Conservation (phyloP, 805 yeast genomes). For the Metschnikowia proteae region DNA sequence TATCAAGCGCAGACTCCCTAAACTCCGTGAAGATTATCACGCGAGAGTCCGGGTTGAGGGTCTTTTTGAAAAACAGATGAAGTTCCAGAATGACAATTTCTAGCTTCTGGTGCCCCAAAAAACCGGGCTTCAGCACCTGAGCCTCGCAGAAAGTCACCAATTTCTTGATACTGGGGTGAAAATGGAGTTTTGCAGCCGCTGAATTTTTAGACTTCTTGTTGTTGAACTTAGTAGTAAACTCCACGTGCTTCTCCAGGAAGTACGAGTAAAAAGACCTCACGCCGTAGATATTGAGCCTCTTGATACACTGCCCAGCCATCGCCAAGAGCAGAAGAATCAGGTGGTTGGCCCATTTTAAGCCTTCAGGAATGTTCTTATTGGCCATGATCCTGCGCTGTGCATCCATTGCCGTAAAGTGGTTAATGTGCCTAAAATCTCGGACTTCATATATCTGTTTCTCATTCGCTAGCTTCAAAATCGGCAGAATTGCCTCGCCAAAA, state of each 20-base stretch:
- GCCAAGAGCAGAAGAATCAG: slow-evolving; percentile 60
- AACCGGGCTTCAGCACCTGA: slow-evolving; percentile 33
- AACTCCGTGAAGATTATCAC: slow-evolving; percentile 86
- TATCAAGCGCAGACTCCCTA: slow-evolving; percentile 87
- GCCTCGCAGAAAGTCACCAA: slow-evolving; percentile 45
- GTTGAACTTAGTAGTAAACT: slow-evolving; percentile 55
- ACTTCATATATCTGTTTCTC: slow-evolving; percentile 59
- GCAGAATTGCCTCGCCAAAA: slow-evolving; percentile 61
- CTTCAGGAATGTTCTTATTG: slow-evolving; percentile 58
- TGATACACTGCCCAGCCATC: slow-evolving; percentile 67
- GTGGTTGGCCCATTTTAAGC: slow-evolving; percentile 68
- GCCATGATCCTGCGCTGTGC: slow-evolving; percentile 55
- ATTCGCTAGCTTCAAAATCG: slow-evolving; percentile 61
- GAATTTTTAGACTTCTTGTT: slow-evolving; percentile 60
- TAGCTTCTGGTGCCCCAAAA: slow-evolving; percentile 70
- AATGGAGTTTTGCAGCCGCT: slow-evolving; percentile 58
- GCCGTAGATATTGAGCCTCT: slow-evolving; percentile 78
- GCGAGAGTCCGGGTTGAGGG: slow-evolving; percentile 50
- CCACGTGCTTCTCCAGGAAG: slow-evolving; percentile 54
- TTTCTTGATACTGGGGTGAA: slow-evolving; percentile 43
- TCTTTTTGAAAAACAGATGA: slow-evolving; percentile 46
- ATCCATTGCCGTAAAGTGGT: slow-evolving; percentile 68
- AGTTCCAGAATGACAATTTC: slow-evolving; percentile 57
- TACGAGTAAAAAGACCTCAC: slow-evolving; percentile 69
- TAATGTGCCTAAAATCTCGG: slow-evolving; percentile 62